Evolutionary conservation across 768 basidiomycete genomes (phyloP).

Genomic region (Phlebiopsis flavidoalba): DNA sequence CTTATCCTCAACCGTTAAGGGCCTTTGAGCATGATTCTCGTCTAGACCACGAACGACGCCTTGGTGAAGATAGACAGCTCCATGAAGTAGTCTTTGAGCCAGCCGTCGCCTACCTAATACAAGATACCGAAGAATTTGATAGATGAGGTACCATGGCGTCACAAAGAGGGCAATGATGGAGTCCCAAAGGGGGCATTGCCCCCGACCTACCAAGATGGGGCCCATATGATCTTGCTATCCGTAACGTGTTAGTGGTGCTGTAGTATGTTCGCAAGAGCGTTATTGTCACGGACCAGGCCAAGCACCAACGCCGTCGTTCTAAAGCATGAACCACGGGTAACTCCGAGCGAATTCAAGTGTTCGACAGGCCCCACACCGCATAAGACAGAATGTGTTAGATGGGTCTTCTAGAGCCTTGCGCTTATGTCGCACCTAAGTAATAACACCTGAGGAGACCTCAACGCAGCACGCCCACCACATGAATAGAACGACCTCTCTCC

Average conservation of each 20-base stretch:
- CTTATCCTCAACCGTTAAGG: background rate
- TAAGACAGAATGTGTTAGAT: background rate
- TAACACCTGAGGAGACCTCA: background rate
- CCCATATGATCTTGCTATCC: slow-evolving; percentile 5
- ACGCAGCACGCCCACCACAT: background rate
- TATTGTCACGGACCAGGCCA: background rate
- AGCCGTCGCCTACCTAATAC: background rate
- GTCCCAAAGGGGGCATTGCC: background rate
- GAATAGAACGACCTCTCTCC: background rate
- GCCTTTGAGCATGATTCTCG: background rate
- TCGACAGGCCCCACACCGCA: slow-evolving; percentile 1
- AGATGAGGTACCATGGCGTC: background rate
- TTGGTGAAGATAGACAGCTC: background rate
- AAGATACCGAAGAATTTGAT: background rate
- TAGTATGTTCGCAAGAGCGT: background rate
- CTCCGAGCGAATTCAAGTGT: background rate
- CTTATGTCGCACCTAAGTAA: background rate
- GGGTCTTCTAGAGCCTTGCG: background rate
- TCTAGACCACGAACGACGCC: background rate
- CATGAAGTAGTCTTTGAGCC: too few species aligned
- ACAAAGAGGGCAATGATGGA: background rate
- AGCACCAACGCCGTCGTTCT: slow-evolving; percentile 1
- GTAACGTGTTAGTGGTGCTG: background rate
- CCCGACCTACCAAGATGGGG: background rate
- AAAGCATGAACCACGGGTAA: background rate